These are phyloP conservation scores for Hordeum pubiflorum DNA, from an alignment of 202 grass and related monocot species.

Conservation along the genomic window DNA sequence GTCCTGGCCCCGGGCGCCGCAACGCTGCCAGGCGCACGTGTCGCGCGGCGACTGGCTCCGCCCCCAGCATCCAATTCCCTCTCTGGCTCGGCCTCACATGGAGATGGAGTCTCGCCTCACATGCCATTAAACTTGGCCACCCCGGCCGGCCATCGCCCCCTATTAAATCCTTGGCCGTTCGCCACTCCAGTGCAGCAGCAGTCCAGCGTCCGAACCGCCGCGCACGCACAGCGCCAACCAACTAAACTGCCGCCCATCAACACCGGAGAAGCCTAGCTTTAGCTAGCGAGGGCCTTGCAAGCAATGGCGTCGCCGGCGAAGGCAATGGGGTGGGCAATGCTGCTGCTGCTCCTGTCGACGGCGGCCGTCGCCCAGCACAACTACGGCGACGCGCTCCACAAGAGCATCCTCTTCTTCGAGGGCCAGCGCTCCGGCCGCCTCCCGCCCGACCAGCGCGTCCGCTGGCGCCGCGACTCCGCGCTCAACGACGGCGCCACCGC, in stretches of 20 bases:
- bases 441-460: slow-evolving; percentile 43
- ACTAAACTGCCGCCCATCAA: slow-evolving; percentile 21
- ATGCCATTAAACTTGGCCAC: slow-evolving; percentile 18
- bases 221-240: slow-evolving; percentile 24
- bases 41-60: background rate
- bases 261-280: background rate
- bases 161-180: slow-evolving; percentile 20
- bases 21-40: background rate
- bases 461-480: slow-evolving; percentile 76
- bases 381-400: slow-evolving; percentile 76
- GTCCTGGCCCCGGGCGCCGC: slow-evolving; percentile 19
- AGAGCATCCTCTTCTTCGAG: slow-evolving; percentile 95
- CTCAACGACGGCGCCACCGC: slow-evolving; percentile 61
- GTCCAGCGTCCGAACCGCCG: slow-evolving; percentile 9
- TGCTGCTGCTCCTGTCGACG: background rate
- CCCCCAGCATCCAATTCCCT: slow-evolving; percentile 15
- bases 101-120: slow-evolving; percentile 4
- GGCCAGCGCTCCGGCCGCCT: slow-evolving; percentile 84
- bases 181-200: background rate
- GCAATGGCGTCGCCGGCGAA: background rate
- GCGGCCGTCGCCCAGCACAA: slow-evolving; percentile 40
- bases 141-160: background rate
- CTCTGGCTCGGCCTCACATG: slow-evolving; percentile 31
- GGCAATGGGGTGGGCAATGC: background rate
- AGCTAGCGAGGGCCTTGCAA: background rate